Evolutionary conservation across 2,329 filamentous ascomycete genomes (phyloP).

Genomic region (Cadophora sp.): DNA sequence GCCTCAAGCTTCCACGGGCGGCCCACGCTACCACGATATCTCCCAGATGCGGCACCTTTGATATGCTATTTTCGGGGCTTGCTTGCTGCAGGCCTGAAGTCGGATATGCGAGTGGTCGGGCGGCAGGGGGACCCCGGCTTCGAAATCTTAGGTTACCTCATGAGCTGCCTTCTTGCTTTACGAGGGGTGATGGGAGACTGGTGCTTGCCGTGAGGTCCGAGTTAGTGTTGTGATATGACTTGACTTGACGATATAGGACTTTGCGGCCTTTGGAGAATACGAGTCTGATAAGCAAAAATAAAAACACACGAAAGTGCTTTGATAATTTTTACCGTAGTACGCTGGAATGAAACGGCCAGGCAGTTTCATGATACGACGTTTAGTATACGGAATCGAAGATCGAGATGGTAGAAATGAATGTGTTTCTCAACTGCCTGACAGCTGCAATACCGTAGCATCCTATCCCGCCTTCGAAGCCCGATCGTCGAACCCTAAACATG

Average conservation of each 20-base stretch:
- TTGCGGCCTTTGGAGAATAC: neutral
- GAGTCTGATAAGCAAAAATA: neutral
- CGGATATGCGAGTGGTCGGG: slow-evolving; percentile 6
- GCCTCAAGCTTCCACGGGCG: neutral
- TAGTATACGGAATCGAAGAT: too few relatives aligned
- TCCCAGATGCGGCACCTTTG: neutral
- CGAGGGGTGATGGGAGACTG: too few relatives aligned
- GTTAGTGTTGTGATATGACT: neutral
- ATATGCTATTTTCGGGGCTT: neutral
- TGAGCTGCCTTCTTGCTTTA: too few relatives aligned
- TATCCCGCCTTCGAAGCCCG: slow-evolving; percentile 1
- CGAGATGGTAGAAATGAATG: too few relatives aligned
- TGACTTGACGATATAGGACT: neutral
- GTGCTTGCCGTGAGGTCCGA: slow-evolving; percentile 9
- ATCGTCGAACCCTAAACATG: neutral
- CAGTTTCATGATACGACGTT: too few relatives aligned
- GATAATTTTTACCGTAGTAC: neutral
- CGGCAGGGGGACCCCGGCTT: neutral
- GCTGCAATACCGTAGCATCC: neutral
- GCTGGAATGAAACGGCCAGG: too few relatives aligned
- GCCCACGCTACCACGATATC: too few relatives aligned
- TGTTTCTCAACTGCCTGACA: too few relatives aligned
- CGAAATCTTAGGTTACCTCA: neutral
- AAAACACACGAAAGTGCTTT: too few relatives aligned
- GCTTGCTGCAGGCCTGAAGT: neutral